Evolutionary conservation across 352 stramenopile species (phyloP).

Genomic region (Phytophthora lateralis): DNA sequence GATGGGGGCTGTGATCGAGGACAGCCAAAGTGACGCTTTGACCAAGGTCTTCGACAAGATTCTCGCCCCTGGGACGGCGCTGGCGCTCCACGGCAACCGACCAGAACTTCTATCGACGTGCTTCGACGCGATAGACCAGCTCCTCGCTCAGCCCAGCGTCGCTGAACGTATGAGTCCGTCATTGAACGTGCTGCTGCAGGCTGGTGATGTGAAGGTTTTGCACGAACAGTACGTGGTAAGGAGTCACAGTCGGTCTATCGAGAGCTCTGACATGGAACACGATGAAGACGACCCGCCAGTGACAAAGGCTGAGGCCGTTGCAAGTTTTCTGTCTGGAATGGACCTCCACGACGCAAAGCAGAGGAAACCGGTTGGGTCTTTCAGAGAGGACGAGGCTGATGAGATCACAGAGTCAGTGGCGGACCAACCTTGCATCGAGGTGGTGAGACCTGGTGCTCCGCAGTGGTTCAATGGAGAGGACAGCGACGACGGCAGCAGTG

Average conservation of each 20-base stretch:
- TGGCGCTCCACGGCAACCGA: background rate
- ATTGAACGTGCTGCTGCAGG: slow-evolving; percentile 6
- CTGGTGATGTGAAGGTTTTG: slow-evolving; percentile 1
- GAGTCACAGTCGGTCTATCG: background rate
- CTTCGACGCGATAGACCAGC: slow-evolving; percentile 11
- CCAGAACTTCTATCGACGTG: slow-evolving; percentile 1
- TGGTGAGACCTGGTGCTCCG: slow-evolving; percentile 11
- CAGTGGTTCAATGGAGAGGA: slow-evolving; percentile 27
- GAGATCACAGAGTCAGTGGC: background rate
- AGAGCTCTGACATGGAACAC: background rate
- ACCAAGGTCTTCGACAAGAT: slow-evolving; percentile 15
- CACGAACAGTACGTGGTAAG: background rate
- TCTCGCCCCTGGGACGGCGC: background rate
- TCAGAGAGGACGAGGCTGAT: background rate
- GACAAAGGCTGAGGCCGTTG: slow-evolving; percentile 3
- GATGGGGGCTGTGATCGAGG: slow-evolving; percentile 10
- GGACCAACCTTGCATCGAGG: background rate
- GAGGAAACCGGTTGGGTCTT: background rate
- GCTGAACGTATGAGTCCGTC: slow-evolving; percentile 3
- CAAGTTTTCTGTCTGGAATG: slow-evolving; percentile 4
- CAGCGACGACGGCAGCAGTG: background rate
- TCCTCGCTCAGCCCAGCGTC: slow-evolving; percentile 12
- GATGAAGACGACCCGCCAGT: background rate
- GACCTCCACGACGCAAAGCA: slow-evolving; percentile 6
- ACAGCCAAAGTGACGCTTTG: slow-evolving; percentile 2